A percentile compares a stretch with the other conserved stretches of the same genome.
Evolutionary conservation across 2,329 filamentous ascomycete genomes (phyloP).

Genomic region (Aschersonia sp.): DNA sequence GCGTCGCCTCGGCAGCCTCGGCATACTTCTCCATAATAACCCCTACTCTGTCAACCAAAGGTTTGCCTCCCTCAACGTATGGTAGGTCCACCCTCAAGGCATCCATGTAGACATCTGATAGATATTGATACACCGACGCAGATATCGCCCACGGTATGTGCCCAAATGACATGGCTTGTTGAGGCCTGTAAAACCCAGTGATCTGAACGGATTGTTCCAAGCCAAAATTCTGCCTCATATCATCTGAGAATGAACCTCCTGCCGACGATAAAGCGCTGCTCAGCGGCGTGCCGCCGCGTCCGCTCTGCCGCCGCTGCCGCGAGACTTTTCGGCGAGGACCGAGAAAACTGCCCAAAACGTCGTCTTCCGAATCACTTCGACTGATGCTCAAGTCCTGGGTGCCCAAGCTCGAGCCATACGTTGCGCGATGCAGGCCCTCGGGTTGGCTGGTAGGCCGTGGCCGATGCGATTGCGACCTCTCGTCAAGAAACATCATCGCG

Average conservation of each 20-base stretch:
- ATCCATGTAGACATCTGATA: constrained; percentile 41
- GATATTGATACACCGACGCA: constrained; percentile 38
- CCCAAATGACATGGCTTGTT: constrained; percentile 49
- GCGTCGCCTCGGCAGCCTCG: constrained; percentile 38
- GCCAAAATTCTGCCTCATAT: constrained; percentile 28
- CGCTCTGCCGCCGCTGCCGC: constrained; percentile 27
- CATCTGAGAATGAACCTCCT: constrained; percentile 13
- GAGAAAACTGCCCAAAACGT: constrained; percentile 45
- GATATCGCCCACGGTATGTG: constrained; percentile 36
- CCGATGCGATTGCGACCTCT: constrained; percentile 29
- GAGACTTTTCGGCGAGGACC: constrained; percentile 26
- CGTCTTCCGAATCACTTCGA: constrained; percentile 51
- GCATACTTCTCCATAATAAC: constrained; percentile 42
- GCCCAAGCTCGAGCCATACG: constrained; percentile 33
- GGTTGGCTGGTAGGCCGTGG: constrained; percentile 25
- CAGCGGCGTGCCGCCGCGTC: constrained; percentile 26
- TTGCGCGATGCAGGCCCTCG: constrained; percentile 20
- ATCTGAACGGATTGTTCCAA: constrained; percentile 44
- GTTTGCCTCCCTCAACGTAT: constrained; percentile 16
- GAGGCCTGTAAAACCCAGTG: constrained; percentile 41
- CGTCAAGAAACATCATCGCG: constrained; percentile 46
- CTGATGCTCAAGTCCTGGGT: constrained; percentile 39
- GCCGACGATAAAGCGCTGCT: constrained; percentile 41
- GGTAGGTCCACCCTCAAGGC: constrained; percentile 36
- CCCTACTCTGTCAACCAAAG: constrained; percentile 31